Evolutionary conservation across 257 asterid species (phyloP).

Genomic region (Jasminum sambac): DNA sequence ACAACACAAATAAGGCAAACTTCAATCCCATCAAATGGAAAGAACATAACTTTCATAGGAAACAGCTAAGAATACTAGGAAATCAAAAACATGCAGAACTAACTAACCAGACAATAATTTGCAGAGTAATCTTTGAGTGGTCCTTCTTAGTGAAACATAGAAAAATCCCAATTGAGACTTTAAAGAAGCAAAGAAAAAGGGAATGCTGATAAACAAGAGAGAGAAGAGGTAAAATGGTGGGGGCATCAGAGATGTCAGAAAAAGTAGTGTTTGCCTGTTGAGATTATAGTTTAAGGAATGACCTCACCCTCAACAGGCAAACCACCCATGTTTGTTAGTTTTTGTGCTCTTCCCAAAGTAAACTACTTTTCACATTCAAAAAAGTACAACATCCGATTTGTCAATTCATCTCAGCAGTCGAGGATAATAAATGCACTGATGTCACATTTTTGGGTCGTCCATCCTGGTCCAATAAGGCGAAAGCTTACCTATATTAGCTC

Average conservation of each 20-base stretch:
- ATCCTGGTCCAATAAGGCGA: too few species aligned
- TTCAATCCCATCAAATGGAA: background rate
- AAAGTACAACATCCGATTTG: too few species aligned
- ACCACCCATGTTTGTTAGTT: slow-evolving; percentile 30
- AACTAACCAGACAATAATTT: slow-evolving; percentile 19
- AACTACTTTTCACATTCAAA: slow-evolving; percentile 3
- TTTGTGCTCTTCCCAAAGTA: slow-evolving; percentile 14
- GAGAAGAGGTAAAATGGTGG: slow-evolving; percentile 32
- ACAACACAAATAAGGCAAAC: background rate
- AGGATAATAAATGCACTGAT: too few species aligned
- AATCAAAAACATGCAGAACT: background rate
- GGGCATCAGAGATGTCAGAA: slow-evolving; percentile 33
- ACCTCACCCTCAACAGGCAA: slow-evolving; percentile 23
- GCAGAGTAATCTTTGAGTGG: slow-evolving; percentile 11
- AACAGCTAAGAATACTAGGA: background rate
- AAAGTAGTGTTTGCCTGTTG: slow-evolving; percentile 16
- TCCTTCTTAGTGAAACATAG: background rate
- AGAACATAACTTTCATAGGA: background rate
- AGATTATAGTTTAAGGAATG: slow-evolving; percentile 26
- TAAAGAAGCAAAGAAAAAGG: slow-evolving; percentile 24
- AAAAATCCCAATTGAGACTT: background rate
- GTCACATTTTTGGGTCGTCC: too few species aligned
- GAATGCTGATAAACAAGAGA: slow-evolving; percentile 2
- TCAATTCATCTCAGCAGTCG: too few species aligned
- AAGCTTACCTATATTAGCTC: too few species aligned